Evolutionary conservation across 2,329 filamentous ascomycete species (phyloP), one percentile per base, ranked within the genome.

Genomic region (Colletotrichum tropicale): DNA sequence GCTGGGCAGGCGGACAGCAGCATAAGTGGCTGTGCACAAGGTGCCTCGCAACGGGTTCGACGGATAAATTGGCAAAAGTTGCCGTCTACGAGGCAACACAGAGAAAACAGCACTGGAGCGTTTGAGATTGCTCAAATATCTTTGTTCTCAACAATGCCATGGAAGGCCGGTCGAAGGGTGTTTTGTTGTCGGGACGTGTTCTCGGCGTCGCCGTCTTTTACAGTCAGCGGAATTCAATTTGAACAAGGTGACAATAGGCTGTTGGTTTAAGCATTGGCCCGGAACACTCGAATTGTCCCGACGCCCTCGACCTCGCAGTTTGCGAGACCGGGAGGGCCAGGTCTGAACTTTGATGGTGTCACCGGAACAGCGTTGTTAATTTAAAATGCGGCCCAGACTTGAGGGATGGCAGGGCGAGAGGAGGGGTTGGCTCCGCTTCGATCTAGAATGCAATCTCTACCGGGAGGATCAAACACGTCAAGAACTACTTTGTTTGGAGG

Each of bases 381-480:
- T 72, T 72, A 43, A 67, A 38, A 74, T 66, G 55, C 38, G 28
- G 58, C n/a, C 38, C 36, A 26, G 55, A 52, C 30, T 28, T 24
- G 38, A 55, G 61, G 68, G 66, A 26, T 26, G 36, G 24, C 18
- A 52, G n/a, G 24, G 48, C 58, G 10, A 66, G 52, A 24, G 18
- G 56, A 65, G 64, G 58, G 67, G 43, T 16, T 12, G 64, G 21
- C 36, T 32, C 64, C 43, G 28, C 56, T 56, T 43, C 36, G 70
- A 69, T 65, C 32, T 68, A 36, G 56, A 43, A 58, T 62, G 62
- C 28, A 60, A 75, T 67, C 58, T 65, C 43, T 34, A 65, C 52
- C 71, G 61, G 71, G 48, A 74, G 52, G 71, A 74, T 71, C 61
- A 71, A 71, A 66, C 67, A 66, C 9, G 26, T 64, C 66, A 65